phyloP scores from a whole-genome alignment of 352 stramenopile genomes.

The Phytopythium vexans region DNA sequence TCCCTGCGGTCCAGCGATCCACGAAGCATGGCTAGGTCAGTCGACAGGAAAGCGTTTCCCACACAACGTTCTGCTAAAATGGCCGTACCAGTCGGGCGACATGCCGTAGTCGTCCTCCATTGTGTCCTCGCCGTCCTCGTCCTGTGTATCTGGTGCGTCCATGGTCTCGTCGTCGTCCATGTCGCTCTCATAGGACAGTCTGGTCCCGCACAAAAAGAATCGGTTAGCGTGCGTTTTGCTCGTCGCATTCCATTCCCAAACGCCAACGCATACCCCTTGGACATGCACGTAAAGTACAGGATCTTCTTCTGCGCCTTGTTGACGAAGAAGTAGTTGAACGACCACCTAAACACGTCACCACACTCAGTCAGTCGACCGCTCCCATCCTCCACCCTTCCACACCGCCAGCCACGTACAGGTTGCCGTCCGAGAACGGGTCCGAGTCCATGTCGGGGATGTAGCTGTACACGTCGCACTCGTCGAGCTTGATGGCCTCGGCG shows the following conservation, averaged over 20 bases:
- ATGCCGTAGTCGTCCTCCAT: constrained; percentile 87
- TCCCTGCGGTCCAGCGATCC: constrained; percentile 23
- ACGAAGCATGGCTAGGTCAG: not conserved
- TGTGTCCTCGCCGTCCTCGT: constrained; percentile 76
- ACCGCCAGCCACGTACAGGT: constrained; percentile 42
- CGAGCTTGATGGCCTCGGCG: constrained; percentile 80
- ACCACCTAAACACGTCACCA: constrained; percentile 62
- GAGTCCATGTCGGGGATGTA: constrained; percentile 94
- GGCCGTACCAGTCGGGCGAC: constrained; percentile 73
- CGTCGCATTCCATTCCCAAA: not conserved
- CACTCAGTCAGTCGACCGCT: constrained; percentile 3
- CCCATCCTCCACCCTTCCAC: not conserved
- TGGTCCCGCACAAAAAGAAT: constrained; percentile 14
- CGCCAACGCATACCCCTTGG: constrained; percentile 44
- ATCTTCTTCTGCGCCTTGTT: constrained; percentile 93
- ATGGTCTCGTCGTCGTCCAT: constrained; percentile 84
- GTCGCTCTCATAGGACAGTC: constrained; percentile 54
- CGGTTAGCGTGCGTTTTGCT: constrained; percentile 3
- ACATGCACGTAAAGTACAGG: constrained; percentile 92
- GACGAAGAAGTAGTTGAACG: constrained; percentile 96
- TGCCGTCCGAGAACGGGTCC: constrained; percentile 91
- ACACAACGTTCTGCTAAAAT: too few species aligned
- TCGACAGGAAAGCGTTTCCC: not conserved
- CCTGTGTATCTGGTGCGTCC: constrained; percentile 57
- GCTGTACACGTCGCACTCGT: constrained; percentile 91